phyloP scores from a whole-genome alignment of 257 asterid genomes.

The Vinca minor region DNA sequence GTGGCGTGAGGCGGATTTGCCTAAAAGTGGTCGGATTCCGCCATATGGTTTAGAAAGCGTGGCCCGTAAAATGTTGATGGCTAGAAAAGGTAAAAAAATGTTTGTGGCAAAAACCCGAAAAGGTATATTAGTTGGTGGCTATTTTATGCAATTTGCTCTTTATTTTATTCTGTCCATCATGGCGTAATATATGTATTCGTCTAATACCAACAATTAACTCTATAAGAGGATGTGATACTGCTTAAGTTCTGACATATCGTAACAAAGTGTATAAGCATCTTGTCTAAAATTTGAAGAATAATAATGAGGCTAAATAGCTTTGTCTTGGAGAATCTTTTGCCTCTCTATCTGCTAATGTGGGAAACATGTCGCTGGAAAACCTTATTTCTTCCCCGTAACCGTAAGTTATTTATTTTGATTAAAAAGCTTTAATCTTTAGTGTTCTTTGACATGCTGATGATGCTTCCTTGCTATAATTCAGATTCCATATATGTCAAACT shows the following conservation, averaged over 20 bases:
- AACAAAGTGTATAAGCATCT: not conserved
- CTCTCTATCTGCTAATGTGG: not conserved
- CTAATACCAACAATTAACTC: not conserved
- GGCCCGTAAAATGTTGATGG: too few species aligned
- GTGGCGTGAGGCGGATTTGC: too few species aligned
- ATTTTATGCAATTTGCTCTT: too few species aligned
- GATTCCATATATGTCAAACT: not conserved
- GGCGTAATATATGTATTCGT: not conserved
- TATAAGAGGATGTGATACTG: not conserved
- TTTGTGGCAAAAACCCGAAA: too few species aligned
- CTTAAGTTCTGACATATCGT: not conserved
- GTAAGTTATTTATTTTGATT: not conserved
- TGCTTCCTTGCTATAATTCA: not conserved
- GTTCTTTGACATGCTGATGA: not conserved
- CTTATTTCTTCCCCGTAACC: not conserved
- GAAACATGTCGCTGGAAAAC: not conserved
- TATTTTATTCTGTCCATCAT: not conserved
- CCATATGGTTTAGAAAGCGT: too few species aligned
- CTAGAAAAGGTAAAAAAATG: too few species aligned
- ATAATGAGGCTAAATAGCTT: not conserved
- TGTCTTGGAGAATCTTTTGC: not conserved
- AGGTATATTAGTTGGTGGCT: too few species aligned
- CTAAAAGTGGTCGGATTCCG: too few species aligned
- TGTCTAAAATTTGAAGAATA: not conserved
- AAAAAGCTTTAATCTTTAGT: not conserved